Evolutionary conservation across 2,329 filamentous ascomycete species (phyloP).

Genomic region (Myriangium duriaei): DNA sequence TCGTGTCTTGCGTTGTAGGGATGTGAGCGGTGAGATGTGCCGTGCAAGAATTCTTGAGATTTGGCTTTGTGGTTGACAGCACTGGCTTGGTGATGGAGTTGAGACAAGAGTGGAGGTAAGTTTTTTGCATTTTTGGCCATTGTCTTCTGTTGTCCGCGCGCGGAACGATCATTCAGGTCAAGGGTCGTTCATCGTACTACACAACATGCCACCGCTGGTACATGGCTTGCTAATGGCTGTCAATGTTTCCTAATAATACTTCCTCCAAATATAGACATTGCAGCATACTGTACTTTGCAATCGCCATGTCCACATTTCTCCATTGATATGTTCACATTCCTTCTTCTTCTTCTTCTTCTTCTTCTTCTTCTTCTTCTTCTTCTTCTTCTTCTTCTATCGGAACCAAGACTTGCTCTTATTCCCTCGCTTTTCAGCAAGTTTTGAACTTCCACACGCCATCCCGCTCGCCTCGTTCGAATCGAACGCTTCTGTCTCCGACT

Average conservation of each 20-base stretch:
- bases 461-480: too few relatives aligned
- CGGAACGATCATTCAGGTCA: conserved; percentile 3
- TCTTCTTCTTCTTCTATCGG: conserved; percentile 69
- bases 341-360: conserved; percentile 18
- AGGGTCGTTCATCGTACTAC: conserved; percentile 16
- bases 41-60: too few relatives aligned
- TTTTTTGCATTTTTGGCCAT: background rate
- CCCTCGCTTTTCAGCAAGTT: too few relatives aligned
- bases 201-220: conserved; percentile 16
- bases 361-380: conserved; percentile 52
- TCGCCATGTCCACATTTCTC: conserved; percentile 1
- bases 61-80: conserved; percentile 4
- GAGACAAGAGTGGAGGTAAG: background rate
- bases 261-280: too few relatives aligned
- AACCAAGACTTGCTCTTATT: too few relatives aligned
- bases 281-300: conserved; percentile 5
- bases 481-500: too few relatives aligned
- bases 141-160: background rate
- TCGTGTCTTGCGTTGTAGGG: conserved; percentile 1
- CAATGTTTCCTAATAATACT: conserved; percentile 43
- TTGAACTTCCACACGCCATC: too few relatives aligned
- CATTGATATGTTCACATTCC: conserved; percentile 13
- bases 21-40: too few relatives aligned
- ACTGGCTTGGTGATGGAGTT: background rate
- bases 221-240: conserved; percentile 62